Evolutionary conservation across 1,284 basidiomycete species (phyloP).

Genomic region (Rhodofomes roseus): DNA sequence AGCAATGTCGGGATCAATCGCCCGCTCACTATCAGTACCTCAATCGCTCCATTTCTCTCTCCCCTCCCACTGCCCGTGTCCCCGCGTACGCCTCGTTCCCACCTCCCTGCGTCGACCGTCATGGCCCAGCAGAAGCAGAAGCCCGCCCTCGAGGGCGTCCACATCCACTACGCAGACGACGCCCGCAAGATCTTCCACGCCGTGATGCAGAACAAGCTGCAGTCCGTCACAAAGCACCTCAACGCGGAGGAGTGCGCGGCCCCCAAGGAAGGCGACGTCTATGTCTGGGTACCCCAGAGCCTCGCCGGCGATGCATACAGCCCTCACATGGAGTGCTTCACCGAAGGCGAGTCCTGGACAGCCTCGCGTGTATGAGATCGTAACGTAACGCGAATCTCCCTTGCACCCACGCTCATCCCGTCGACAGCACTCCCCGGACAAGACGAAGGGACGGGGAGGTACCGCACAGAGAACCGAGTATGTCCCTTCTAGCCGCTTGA

Average conservation of each 20-base stretch:
- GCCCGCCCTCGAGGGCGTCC: too few relatives aligned
- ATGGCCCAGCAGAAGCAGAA: too few relatives aligned
- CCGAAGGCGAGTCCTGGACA: conserved; percentile 39
- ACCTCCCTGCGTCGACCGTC: too few relatives aligned
- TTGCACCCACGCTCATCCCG: background rate
- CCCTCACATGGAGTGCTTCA: conserved; percentile 39
- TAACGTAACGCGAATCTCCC: background rate
- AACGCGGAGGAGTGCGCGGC: conserved; percentile 39
- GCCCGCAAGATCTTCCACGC: conserved; percentile 43
- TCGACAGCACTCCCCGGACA: conserved; percentile 32
- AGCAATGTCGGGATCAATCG: too few relatives aligned
- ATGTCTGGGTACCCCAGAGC: conserved; percentile 42
- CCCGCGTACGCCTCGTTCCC: too few relatives aligned
- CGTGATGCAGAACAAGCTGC: conserved; percentile 32
- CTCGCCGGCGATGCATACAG: conserved; percentile 35
- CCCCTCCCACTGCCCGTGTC: too few relatives aligned
- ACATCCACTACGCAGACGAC: conserved; percentile 37
- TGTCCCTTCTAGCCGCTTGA: conserved; percentile 1
- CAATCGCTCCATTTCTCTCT: too few relatives aligned
- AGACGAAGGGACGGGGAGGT: conserved; percentile 26
- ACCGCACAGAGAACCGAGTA: conserved; percentile 17
- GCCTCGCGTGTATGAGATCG: conserved; percentile 34
- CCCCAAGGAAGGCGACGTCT: conserved; percentile 37
- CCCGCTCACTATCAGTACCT: too few relatives aligned
- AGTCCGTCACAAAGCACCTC: conserved; percentile 38